Base-by-base conservation (phyloP, 2,329 filamentous ascomycete species). In the Aspergillus piperis region DNA sequence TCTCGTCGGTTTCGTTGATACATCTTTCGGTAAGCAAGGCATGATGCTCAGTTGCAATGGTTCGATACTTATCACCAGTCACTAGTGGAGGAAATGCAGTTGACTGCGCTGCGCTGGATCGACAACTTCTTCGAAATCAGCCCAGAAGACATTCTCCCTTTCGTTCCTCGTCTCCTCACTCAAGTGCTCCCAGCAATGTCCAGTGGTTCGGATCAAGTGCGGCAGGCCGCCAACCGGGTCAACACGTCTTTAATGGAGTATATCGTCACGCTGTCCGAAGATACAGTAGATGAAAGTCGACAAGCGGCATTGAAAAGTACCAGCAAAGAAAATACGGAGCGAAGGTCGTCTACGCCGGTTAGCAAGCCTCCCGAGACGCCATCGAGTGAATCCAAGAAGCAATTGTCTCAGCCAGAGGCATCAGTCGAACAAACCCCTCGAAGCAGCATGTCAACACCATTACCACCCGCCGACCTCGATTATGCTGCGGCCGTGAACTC, bases 51-150 rank as follows among this genome's bases (percentile, higher is more conserved):
- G 11, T 23, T 17, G 21, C 13, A 11, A 25, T n/a, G n/a, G 23
- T 47, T 32, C 39, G 11, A 27, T 36, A 56, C 54, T 62, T 5
- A 62, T 51, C 47, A 44, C 10, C 13, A 30, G 2, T 32, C 27
- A 36, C 17, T 73, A 88, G 93, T 97, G 73, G 92, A 98, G 73
- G 91, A 96, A 70, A 93, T 96, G 65, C 85, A 97, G 48, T 83
- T 97, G 41, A 96, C 96, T 56, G 92, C 93, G 3, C 82, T 99
- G 27, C 87, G 92, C 63, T 99, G 95, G 95, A 92, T 99, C 65
- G 92, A 97, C 66, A 90, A 90, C 61, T 97, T 99, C 73, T 90
- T 99, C 67, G 93, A 98, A 64, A 98, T 99, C 49, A 97, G 93
- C 68, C 94, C 95, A 0, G 95, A 97, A 73, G 95, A 99, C 71